These are phyloP conservation scores for Arctostaphylos glauca DNA, from an alignment of 148 eudicot species.

Conservation along the genomic window DNA sequence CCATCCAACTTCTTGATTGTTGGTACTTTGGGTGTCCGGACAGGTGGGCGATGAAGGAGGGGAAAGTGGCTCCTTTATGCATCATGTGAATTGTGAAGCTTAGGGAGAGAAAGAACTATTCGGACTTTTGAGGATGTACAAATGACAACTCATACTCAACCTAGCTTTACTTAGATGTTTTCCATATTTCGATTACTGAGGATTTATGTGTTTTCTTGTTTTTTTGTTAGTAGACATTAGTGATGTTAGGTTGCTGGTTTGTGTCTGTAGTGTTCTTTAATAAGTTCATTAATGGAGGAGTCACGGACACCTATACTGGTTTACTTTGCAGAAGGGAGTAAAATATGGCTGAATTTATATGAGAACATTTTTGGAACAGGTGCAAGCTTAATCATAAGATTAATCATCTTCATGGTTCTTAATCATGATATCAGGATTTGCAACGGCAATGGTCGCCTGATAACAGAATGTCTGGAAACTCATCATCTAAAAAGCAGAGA, in stretches of 20 bases:
- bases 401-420: background rate
- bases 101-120: too few relatives aligned
- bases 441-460: background rate
- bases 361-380: slow-evolving; percentile 2
- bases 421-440: background rate
- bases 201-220: background rate
- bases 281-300: background rate
- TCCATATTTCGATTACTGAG: background rate
- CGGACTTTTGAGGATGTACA: too few relatives aligned
- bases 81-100: too few relatives aligned
- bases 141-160: background rate
- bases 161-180: background rate
- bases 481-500: too few relatives aligned
- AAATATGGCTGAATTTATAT: background rate
- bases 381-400: background rate
- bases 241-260: background rate
- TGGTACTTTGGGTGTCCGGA: background rate
- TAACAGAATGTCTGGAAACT: too few relatives aligned
- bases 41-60: background rate
- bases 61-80: background rate
- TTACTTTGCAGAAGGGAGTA: background rate
- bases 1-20: slow-evolving; percentile 4
- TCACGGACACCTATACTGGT: background rate
- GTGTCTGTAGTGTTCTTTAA: background rate
- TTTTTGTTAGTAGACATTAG: background rate